These are phyloP conservation scores for Meyerozyma sp. DNA, from an alignment of 1,139 yeast genomes.

Conservation along the genomic window DNA sequence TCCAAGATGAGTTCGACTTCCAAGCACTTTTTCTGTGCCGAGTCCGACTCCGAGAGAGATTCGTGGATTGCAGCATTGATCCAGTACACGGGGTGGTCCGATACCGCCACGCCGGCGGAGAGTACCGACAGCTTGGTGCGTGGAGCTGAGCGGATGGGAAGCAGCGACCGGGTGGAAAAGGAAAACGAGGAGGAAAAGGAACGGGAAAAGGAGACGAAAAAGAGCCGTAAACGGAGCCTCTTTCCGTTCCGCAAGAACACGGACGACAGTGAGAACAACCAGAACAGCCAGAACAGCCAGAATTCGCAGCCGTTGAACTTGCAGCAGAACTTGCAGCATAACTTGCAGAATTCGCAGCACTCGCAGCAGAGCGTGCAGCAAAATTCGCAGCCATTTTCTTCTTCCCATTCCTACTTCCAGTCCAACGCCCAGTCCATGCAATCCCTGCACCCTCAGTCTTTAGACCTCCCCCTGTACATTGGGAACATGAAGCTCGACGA, in stretches of 20 bases:
- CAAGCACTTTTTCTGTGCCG: constrained; percentile 77
- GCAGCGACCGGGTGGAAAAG: not conserved
- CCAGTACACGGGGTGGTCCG: constrained; percentile 27
- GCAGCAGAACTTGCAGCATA: not conserved
- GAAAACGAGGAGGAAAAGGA: constrained; percentile 14
- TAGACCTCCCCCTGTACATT: constrained; percentile 30
- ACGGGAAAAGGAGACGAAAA: constrained; percentile 44
- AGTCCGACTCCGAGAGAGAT: constrained; percentile 74
- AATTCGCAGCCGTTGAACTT: not conserved
- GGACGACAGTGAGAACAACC: not conserved
- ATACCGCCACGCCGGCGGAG: constrained; percentile 7
- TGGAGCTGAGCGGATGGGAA: not conserved
- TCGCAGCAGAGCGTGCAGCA: not conserved
- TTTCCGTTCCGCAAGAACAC: constrained; percentile 48
- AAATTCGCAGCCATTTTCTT: not conserved
- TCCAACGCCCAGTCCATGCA: too few species aligned
- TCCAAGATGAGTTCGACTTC: constrained; percentile 48
- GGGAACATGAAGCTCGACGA: constrained; percentile 37
- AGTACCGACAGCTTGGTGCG: constrained; percentile 7
- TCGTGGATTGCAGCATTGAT: constrained; percentile 65
- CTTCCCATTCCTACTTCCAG: too few species aligned
- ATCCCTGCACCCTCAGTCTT: not conserved
- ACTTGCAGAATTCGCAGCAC: not conserved
- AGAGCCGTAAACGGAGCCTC: constrained; percentile 49
- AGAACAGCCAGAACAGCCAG: not conserved